phyloP scores from a whole-genome alignment of 2,329 filamentous ascomycete species.

The Penicillium sp. region DNA sequence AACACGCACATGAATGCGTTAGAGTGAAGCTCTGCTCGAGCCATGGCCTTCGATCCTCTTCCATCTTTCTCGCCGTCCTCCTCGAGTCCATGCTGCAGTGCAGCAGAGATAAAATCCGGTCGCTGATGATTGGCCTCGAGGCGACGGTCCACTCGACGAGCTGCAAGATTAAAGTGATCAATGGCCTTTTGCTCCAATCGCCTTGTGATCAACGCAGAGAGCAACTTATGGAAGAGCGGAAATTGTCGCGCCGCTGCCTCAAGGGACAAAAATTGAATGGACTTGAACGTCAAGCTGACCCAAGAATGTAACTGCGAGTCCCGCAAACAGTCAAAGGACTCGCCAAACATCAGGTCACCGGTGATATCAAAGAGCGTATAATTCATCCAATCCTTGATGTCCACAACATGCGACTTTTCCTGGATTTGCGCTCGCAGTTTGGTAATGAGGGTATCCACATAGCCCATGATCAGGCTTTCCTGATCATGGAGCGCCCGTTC shows the following conservation, averaged over 20 bases:
- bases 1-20: constrained; percentile 21
- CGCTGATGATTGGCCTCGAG: constrained; percentile 13
- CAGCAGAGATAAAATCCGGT: constrained; percentile 23
- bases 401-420: constrained; percentile 5
- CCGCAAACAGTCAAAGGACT: constrained; percentile 37
- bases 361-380: constrained; percentile 37
- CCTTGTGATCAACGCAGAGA: constrained; percentile 10
- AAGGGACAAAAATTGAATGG: constrained; percentile 19
- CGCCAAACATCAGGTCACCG: constrained; percentile 36
- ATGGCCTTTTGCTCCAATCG: constrained; percentile 9
- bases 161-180: constrained; percentile 19
- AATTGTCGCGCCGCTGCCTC: constrained; percentile 17
- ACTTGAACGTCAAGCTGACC: constrained; percentile 33
- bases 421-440: constrained; percentile 12
- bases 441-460: constrained; percentile 24
- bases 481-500: constrained; percentile 27
- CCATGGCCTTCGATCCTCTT: constrained; percentile 16
- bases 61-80: constrained; percentile 12
- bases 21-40: constrained; percentile 19
- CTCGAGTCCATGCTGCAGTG: constrained; percentile 18
- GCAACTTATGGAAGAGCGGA: constrained; percentile 6
- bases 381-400: constrained; percentile 31
- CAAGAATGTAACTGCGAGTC: constrained; percentile 35
- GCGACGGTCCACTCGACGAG: constrained; percentile 17
- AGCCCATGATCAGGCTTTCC: constrained; percentile 20